Evolutionary conservation across 257 asterid species (phyloP), one percentile per base, ranked within the genome.

Genomic region (Catharanthus roseus): DNA sequence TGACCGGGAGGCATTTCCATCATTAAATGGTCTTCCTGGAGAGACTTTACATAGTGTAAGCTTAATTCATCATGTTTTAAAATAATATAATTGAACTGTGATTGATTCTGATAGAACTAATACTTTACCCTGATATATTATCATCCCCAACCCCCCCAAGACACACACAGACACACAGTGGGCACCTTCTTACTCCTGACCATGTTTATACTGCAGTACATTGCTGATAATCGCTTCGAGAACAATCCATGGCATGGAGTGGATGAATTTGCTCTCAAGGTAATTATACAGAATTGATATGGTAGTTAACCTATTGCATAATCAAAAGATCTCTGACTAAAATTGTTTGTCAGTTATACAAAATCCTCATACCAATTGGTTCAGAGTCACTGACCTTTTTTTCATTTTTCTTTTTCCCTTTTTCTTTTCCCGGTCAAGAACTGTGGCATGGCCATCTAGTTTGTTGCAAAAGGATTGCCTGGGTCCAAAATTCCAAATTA

Each of bases 1-100:
- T 13, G 99, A 93, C 81, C 79, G 95, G 69, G 95, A 89, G 78
- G 96, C 96, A 45, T 93, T 85, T 77, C 96, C 99, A 68, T 93
- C 97, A 44, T 70, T 89, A 75, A 86, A 85, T 68, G 95, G 98
- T 79, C 87, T 90, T 53, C 97, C 96, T 3, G 98, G 96, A 75
- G 95, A 77, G 72, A 86, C 96, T 42, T 87, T 85, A 75, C 99
- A 91, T 69, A 86, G 95, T 74, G 99, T 93, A 81, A 82, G 97
- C 78, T 41, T 45, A 54, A 58, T 47, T 45, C 36, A 6, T 53
- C 3, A 6, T 15, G n/a, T 62, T 21, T 26, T 39, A 34, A 31
- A 50, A 10, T 64, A 55, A 15, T 45, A 19, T 34, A 23, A 31
- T 50, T 45, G 42, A 23, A 36, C 24, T 13, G 15, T 34, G n/a